Evolutionary conservation across 306 rosid genomes (phyloP), one percentile per base, ranked within the genome.

Genomic region (Lathyrus tuberosus): DNA sequence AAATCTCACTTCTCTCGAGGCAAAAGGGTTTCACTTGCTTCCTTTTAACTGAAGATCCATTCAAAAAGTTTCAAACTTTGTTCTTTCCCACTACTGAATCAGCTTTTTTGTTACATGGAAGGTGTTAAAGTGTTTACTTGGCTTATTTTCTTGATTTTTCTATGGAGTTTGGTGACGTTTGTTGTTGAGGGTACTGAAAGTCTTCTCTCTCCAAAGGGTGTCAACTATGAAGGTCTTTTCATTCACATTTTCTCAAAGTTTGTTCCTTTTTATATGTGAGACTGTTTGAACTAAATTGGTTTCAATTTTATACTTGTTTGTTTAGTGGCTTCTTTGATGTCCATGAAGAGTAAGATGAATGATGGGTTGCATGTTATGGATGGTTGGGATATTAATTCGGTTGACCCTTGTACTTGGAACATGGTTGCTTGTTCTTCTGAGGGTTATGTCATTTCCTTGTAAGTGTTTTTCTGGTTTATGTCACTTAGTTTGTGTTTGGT

Each of bases 401-500:
- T 91, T 70, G 97, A 95, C 72, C 99, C 99, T 41, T 95, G 99
- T 53, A 91, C 99, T 69, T 91, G 99, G 97, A 71, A 83, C 79
- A 88, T 84, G 96, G 88, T 91, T 22, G 95, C 79, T 82, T 91
- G 96, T 84, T 95, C 99, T 75, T 1, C 70, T 2, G 96, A 87
- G 82, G 86, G 92, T 65, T 80, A 76, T 82, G 99, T 95, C 4
- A 67, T 87, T 77, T 87, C 97, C 46, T 79, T 95, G 99, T 94
- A 77, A 76, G 99, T 68, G 42, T 69, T 57, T 64, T 62, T 16
- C 65, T 49, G 0, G 57, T 20, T 13, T 61, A 6, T n/a, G 6
- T 44, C 15, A 14, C 18, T n/a, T n/a, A 46, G 18, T n/a, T 3
- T 49, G 22, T 49, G 28, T 49, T 49, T 49, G 6, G 6, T 51